Evolutionary conservation across 2,329 filamentous ascomycete species (phyloP), one percentile per base, ranked within the genome.

Genomic region (Penicillium vulpinum): DNA sequence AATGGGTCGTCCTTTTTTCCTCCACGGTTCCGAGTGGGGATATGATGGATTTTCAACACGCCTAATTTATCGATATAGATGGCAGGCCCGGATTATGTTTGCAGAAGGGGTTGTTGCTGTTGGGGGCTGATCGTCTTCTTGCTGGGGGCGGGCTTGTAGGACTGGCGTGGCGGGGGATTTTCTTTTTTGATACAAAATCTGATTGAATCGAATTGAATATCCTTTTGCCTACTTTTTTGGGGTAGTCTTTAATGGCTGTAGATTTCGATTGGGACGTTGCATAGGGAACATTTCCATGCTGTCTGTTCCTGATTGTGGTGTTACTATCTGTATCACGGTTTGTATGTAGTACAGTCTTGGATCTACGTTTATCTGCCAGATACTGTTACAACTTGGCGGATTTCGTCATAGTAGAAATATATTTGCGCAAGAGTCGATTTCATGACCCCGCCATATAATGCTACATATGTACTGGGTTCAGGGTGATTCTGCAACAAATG

Each of bases 161-260:
- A 54, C 57, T 51, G 55, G 56, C 54, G 56, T 24, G 49, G 54
- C 54, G 61, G 60, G 58, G 61, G 56, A 61, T 61, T 62, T 54
- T 56, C 44, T 58, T 57, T 60, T 66, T 58, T 56, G 54, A 56
- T 56, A 58, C 60, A 67, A 67, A 66, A 64, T 66, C 48, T 62
- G 54, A 67, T 63, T 59, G 64, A 65, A 65, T 67, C 51, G 60
- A 67, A 67, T 64, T 66, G 64, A 64, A 58, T 62, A 39, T 58
- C 62, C 54, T 64, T 64, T 62, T 44, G 49, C 49, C 49, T 44
- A 45, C 18, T 11, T 18, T 33, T 29, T 33, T n/a, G 29, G 38
- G 7, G 11, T 24, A 10, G 21, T 33, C 16, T 16, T n/a, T 13
- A 29, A 26, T 51, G 28, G 21, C 28, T 24, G 49, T 51, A 51